phyloP scores from a whole-genome alignment of 2,329 filamentous ascomycete species.

The Colletotrichum tamarilloi region DNA sequence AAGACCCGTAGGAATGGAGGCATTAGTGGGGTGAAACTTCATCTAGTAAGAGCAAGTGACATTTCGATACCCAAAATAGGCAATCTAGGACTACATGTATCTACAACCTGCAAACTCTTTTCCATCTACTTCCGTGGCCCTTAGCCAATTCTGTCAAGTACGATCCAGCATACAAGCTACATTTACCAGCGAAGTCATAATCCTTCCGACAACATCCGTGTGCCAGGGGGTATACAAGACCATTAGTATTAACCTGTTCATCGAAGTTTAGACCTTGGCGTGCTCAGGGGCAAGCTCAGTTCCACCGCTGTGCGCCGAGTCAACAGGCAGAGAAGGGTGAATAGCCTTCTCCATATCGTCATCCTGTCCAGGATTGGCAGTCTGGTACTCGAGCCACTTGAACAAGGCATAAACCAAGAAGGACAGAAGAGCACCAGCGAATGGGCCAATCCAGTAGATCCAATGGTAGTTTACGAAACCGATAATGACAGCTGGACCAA shows the following conservation, averaged over 20 bases:
- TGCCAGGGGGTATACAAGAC: neutral
- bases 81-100: neutral
- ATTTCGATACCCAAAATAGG: too few species aligned
- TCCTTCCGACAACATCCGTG: neutral
- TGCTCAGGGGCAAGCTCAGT: neutral
- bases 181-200: neutral
- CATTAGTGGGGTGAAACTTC: too few species aligned
- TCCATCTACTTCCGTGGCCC: neutral
- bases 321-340: neutral
- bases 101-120: neutral
- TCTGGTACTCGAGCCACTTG: neutral
- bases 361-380: slow-evolving; percentile 29
- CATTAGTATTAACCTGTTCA: neutral
- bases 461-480: slow-evolving; percentile 58
- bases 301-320: neutral
- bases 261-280: neutral
- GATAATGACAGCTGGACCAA: slow-evolving; percentile 59
- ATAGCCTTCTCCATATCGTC: slow-evolving; percentile 12
- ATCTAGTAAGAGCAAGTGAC: too few species aligned
- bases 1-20: too few species aligned
- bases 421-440: neutral
- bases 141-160: neutral
- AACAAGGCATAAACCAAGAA: neutral
- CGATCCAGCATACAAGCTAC: neutral
- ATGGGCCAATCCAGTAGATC: slow-evolving; percentile 55